Evolutionary conservation across 2,329 filamentous ascomycete species (phyloP).

Genomic region (Dactylellina leptospora): DNA sequence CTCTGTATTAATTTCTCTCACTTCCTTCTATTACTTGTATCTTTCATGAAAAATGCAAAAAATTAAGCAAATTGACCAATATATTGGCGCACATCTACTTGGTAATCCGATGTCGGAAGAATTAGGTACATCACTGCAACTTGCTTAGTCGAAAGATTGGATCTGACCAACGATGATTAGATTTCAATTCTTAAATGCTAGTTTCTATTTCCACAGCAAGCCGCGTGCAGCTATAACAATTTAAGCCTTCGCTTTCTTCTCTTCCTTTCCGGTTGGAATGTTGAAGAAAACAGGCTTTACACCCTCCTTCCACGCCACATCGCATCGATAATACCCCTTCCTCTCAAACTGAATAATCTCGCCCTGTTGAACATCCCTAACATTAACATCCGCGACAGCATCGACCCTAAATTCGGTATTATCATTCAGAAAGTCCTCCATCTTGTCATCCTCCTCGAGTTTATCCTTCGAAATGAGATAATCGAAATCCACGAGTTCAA

Average conservation of each 20-base stretch:
- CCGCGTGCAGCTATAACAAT: too few species aligned
- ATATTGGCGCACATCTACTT: neutral
- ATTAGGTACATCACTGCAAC: too few species aligned
- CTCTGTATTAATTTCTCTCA: neutral
- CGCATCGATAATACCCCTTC: conserved; percentile 89
- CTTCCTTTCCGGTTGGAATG: conserved; percentile 67
- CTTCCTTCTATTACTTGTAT: neutral
- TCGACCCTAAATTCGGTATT: conserved; percentile 77
- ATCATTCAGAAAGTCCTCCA: conserved; percentile 83
- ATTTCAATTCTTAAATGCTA: too few species aligned
- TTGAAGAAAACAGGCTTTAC: conserved; percentile 72
- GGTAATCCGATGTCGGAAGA: too few species aligned
- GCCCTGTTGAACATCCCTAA: conserved; percentile 78
- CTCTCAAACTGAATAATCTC: conserved; percentile 96
- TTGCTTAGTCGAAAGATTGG: too few species aligned
- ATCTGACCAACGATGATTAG: too few species aligned
- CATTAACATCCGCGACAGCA: conserved; percentile 81
- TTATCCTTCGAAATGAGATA: conserved; percentile 96
- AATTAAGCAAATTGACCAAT: neutral
- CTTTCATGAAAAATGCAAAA: neutral
- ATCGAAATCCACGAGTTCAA: conserved; percentile 93
- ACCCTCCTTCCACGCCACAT: conserved; percentile 70
- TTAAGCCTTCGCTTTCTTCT: conserved; percentile 28
- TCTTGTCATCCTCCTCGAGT: conserved; percentile 82
- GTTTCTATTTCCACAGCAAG: too few species aligned